A percentile compares a stretch with the other conserved stretches of the same genome.
Evolutionary conservation across 1,284 basidiomycete genomes (phyloP).

Genomic region (Porogramme epimiltina): DNA sequence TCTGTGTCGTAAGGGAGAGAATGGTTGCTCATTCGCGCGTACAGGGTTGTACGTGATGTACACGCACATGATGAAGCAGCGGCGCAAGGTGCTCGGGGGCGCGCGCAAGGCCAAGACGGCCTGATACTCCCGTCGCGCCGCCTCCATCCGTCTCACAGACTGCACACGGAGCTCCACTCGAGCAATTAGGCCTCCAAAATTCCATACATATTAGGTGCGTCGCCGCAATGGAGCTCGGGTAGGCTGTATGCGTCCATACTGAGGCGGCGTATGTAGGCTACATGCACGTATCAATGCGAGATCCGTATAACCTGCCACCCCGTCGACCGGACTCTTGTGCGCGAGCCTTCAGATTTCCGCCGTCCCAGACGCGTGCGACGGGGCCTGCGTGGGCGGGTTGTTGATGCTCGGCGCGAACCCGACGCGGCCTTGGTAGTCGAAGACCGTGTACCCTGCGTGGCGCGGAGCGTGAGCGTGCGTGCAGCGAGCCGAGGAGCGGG

Average conservation of each 20-base stretch:
- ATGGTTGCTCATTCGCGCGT: background rate
- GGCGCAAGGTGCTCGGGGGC: conserved; percentile 72
- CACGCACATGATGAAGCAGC: conserved; percentile 86
- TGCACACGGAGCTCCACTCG: too few relatives aligned
- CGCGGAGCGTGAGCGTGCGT: background rate
- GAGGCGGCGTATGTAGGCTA: too few relatives aligned
- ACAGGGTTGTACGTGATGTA: conserved; percentile 86
- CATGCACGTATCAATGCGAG: too few relatives aligned
- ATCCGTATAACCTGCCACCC: too few relatives aligned
- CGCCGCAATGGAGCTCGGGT: too few relatives aligned
- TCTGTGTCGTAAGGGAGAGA: background rate
- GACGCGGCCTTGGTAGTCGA: conserved; percentile 59
- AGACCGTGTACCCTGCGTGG: conserved; percentile 55
- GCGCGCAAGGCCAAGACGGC: conserved; percentile 35
- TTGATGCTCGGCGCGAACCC: conserved; percentile 65
- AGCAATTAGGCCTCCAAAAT: too few relatives aligned
- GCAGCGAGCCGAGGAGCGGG: background rate
- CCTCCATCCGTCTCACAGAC: too few relatives aligned
- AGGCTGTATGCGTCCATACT: too few relatives aligned
- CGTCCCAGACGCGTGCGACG: background rate
- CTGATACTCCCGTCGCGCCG: conserved; percentile 10
- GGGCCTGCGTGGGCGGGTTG: conserved; percentile 29
- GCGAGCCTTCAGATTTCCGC: too few relatives aligned
- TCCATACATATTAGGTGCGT: too few relatives aligned
- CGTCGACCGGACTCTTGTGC: too few relatives aligned